Conservation (phyloP, 805 yeast species). For the Maudiozyma turicensis region DNA sequence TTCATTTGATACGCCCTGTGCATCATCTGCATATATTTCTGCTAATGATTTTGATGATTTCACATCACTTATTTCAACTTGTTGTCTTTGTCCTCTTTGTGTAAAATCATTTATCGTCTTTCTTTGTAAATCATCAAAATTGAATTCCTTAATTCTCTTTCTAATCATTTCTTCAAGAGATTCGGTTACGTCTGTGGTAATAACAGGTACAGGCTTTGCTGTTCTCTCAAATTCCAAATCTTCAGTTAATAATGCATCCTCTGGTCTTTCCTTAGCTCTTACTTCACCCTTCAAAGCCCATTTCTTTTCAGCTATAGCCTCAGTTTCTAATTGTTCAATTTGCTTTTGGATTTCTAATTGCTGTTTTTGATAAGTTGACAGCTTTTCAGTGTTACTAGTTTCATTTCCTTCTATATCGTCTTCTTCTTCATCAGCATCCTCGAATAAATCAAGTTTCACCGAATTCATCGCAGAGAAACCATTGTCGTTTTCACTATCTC, state of each 20-base stretch:
- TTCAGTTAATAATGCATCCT: slow-evolving; percentile 74
- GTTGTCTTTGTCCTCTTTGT: slow-evolving; percentile 39
- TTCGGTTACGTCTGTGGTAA: slow-evolving; percentile 82
- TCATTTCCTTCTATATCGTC: slow-evolving; percentile 20
- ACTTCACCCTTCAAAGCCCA: slow-evolving; percentile 97
- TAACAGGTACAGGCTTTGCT: slow-evolving; percentile 91
- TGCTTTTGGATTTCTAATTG: slow-evolving; percentile 69
- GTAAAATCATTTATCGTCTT: slow-evolving; percentile 59
- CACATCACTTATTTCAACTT: slow-evolving; percentile 65
- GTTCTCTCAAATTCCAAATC: slow-evolving; percentile 85
- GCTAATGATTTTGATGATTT: slow-evolving; percentile 85
- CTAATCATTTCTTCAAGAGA: slow-evolving; percentile 81
- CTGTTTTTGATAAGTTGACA: slow-evolving; percentile 77
- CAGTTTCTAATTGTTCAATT: slow-evolving; percentile 71
- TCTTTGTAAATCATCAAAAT: slow-evolving; percentile 79
- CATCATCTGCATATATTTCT: slow-evolving; percentile 84
- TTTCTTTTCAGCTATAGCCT: slow-evolving; percentile 78
- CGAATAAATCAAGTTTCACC: slow-evolving; percentile 53
- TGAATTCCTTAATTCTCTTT: slow-evolving; percentile 61
- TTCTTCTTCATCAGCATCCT: slow-evolving; percentile 29
- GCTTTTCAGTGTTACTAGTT: slow-evolving; percentile 9
- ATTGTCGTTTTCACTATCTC: slow-evolving; percentile 44
- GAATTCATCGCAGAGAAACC: slow-evolving; percentile 50
- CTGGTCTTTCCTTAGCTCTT: slow-evolving; percentile 67
- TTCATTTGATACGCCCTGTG: slow-evolving; percentile 40